phyloP scores from a whole-genome alignment of 768 basidiomycete genomes.

The Kwoniella shandongensis region DNA sequence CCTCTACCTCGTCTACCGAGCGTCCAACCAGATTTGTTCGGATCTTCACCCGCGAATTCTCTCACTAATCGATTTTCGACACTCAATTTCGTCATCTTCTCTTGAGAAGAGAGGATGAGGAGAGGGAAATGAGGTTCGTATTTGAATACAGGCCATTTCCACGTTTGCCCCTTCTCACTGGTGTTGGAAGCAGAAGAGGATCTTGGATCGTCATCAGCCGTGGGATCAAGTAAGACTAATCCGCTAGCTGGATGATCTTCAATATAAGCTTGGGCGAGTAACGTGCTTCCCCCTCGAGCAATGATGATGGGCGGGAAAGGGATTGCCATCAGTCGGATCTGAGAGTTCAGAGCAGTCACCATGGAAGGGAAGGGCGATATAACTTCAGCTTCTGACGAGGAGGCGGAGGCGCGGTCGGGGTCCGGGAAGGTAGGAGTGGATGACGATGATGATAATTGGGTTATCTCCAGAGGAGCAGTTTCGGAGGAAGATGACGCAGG shows the following conservation, averaged over 20 bases:
- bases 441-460: background rate
- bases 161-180: too few species aligned
- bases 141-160: slow-evolving; percentile 59
- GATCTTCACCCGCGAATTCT: slow-evolving; percentile 3
- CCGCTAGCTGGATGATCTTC: slow-evolving; percentile 67
- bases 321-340: slow-evolving; percentile 49
- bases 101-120: slow-evolving; percentile 57
- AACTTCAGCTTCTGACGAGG: too few species aligned
- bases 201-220: slow-evolving; percentile 53
- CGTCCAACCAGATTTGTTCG: slow-evolving; percentile 3
- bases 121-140: slow-evolving; percentile 68
- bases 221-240: slow-evolving; percentile 65
- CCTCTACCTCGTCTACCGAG: slow-evolving; percentile 55
- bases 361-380: slow-evolving; percentile 18
- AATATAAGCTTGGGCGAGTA: slow-evolving; percentile 68
- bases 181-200: background rate
- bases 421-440: background rate
- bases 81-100: slow-evolving; percentile 54
- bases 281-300: slow-evolving; percentile 49
- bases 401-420: background rate
- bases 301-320: slow-evolving; percentile 53
- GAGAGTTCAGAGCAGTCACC: slow-evolving; percentile 35
- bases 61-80: slow-evolving; percentile 56
- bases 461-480: slow-evolving; percentile 1
- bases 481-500: slow-evolving; percentile 1